Conservation (phyloP, 495 filamentous ascomycete genomes). For the Aspergillus mulundensis region DNA sequence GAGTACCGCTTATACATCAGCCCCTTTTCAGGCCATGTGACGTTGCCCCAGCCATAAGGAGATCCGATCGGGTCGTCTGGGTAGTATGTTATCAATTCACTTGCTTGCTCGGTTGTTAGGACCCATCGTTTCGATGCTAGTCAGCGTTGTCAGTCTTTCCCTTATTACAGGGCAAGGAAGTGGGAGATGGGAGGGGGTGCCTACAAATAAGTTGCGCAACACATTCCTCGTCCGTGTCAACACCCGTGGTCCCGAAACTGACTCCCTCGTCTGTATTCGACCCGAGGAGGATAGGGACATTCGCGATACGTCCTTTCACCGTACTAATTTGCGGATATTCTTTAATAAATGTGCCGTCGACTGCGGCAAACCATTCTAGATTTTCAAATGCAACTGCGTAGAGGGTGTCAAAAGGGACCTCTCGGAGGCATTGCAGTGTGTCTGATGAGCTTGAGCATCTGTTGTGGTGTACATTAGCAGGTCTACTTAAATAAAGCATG, state of each 20-base stretch:
- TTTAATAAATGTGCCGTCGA: conserved; percentile 51
- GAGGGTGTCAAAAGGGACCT: conserved; percentile 51
- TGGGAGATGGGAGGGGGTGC: background rate
- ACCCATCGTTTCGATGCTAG: conserved; percentile 38
- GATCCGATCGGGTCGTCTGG: conserved; percentile 44
- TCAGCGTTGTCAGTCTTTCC: background rate
- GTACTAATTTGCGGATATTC: conserved; percentile 39
- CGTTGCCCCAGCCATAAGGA: conserved; percentile 49
- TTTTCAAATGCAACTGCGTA: conserved; percentile 47
- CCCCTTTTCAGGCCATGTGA: conserved; percentile 39
- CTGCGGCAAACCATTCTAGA: conserved; percentile 37
- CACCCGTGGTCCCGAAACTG: conserved; percentile 42
- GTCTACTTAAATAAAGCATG: background rate
- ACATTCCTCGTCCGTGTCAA: conserved; percentile 32
- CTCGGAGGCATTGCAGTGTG: conserved; percentile 61
- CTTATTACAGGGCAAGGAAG: background rate
- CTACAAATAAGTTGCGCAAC: conserved; percentile 38
- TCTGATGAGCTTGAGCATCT: conserved; percentile 55
- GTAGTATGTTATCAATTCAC: conserved; percentile 30
- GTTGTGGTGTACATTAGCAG: background rate
- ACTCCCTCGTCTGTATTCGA: conserved; percentile 48
- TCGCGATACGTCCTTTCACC: conserved; percentile 29
- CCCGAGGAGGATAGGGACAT: conserved; percentile 47
- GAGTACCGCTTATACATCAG: conserved; percentile 49
- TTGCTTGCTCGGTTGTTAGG: conserved; percentile 26